Evolutionary conservation across 2,329 filamentous ascomycete species (phyloP).

Genomic region (Aspergillus thermomutatus): DNA sequence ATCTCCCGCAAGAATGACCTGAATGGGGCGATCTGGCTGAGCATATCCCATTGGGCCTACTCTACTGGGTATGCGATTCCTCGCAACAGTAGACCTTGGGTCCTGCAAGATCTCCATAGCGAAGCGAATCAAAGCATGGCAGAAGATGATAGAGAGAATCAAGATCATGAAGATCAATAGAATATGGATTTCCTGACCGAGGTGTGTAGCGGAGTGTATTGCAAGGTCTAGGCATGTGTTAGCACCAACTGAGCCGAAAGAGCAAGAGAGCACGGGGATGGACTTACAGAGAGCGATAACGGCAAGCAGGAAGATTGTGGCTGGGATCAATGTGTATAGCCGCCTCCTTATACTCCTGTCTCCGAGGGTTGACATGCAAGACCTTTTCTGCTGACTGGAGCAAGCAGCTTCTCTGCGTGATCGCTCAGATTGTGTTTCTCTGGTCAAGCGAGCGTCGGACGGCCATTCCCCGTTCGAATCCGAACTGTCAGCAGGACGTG

Average conservation of each 20-base stretch:
- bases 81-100: slow-evolving; percentile 28
- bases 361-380: slow-evolving; percentile 46
- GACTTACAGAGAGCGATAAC: slow-evolving; percentile 65
- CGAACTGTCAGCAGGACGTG: not conserved
- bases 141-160: slow-evolving; percentile 72
- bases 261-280: not conserved
- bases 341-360: slow-evolving; percentile 54
- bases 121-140: slow-evolving; percentile 71
- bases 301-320: slow-evolving; percentile 59
- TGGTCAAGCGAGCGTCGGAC: not conserved
- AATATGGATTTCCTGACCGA: slow-evolving; percentile 71
- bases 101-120: slow-evolving; percentile 60
- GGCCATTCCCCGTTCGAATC: not conserved
- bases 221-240: slow-evolving; percentile 59
- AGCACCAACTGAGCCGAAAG: not conserved
- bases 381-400: slow-evolving; percentile 7
- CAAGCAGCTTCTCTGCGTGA: slow-evolving; percentile 5
- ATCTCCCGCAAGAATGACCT: slow-evolving; percentile 69
- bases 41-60: slow-evolving; percentile 62
- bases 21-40: slow-evolving; percentile 70
- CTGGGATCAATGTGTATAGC: slow-evolving; percentile 61
- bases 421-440: slow-evolving; percentile 6
- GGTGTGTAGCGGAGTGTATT: slow-evolving; percentile 63
- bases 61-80: slow-evolving; percentile 45
- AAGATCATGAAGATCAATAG: slow-evolving; percentile 76